A percentile compares a stretch with the other conserved stretches of the same genome.
phyloP scores from a whole-genome alignment of 1,284 basidiomycete species.

The Pseudozyma thailandica region DNA sequence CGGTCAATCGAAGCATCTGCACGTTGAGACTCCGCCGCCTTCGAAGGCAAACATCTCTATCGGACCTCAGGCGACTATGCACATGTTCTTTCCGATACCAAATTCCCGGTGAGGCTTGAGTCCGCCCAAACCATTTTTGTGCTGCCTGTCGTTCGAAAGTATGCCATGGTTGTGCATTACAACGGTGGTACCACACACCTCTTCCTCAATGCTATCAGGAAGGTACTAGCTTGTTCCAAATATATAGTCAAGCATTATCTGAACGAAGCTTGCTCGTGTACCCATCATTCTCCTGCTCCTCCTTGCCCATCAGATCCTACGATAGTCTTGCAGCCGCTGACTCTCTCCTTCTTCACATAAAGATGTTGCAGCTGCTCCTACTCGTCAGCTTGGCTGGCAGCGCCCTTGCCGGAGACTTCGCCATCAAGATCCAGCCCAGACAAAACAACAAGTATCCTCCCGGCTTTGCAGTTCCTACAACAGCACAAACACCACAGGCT shows the following conservation, averaged over 20 bases:
- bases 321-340: not conserved
- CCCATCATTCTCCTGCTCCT: too few species aligned
- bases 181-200: too few species aligned
- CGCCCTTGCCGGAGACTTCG: conserved; percentile 39
- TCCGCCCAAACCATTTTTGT: not conserved
- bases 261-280: too few species aligned
- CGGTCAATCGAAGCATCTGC: not conserved
- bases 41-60: not conserved
- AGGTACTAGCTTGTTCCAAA: too few species aligned
- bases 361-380: conserved; percentile 28
- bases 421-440: conserved; percentile 37
- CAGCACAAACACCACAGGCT: conserved; percentile 35
- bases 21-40: not conserved
- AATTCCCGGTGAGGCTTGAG: not conserved
- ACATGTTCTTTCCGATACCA: conserved; percentile 3
- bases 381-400: conserved; percentile 30
- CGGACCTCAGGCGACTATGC: conserved; percentile 15
- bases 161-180: too few species aligned
- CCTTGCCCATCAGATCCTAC: not conserved
- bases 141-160: too few species aligned
- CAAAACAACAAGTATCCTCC: conserved; percentile 30
- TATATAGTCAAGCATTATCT: too few species aligned
- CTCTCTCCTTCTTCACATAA: not conserved
- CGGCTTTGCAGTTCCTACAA: conserved; percentile 21
- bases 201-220: too few species aligned